Percentiles rank a stretch among this genome's conserved stretches.
These are phyloP conservation scores for Candida anglica DNA, from an alignment of 805 yeast genomes.

Conservation along the genomic window DNA sequence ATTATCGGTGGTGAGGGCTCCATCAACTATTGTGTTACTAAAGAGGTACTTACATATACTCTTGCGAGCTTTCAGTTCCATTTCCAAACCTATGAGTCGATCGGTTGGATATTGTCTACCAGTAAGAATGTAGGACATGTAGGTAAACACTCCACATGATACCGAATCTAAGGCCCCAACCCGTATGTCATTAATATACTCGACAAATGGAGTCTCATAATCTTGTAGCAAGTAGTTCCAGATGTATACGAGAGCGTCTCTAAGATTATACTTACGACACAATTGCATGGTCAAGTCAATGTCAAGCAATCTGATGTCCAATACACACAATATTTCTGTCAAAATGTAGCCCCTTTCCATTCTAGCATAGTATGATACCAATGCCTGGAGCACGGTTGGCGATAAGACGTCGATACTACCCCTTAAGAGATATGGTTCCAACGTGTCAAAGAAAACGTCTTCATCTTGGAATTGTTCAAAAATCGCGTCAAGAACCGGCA, in stretches of 20 bases:
- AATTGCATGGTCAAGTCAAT: conserved; percentile 69
- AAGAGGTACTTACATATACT: conserved; percentile 56
- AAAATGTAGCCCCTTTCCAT: conserved; percentile 36
- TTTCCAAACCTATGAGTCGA: conserved; percentile 31
- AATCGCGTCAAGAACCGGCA: conserved; percentile 5
- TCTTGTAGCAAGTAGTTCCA: conserved; percentile 72
- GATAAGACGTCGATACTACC: conserved; percentile 49
- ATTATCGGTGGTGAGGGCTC: conserved; percentile 34
- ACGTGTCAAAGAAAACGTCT: conserved; percentile 43
- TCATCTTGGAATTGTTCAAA: conserved; percentile 25
- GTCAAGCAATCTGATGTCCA: conserved; percentile 69
- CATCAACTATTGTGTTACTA: conserved; percentile 41
- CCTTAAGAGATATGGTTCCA: conserved; percentile 50
- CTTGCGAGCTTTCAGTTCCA: conserved; percentile 42
- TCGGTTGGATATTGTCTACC: conserved; percentile 83
- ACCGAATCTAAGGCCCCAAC: conserved; percentile 7
- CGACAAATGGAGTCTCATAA: conserved; percentile 65
- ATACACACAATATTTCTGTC: conserved; percentile 64
- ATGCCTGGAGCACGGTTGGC: conserved; percentile 57
- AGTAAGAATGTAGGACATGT: conserved; percentile 64
- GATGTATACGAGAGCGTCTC: conserved; percentile 63
- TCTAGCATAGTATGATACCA: conserved; percentile 50
- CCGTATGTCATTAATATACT: conserved; percentile 31
- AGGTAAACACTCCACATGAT: conserved; percentile 44
- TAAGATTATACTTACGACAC: conserved; percentile 52